Percentiles rank a stretch among this genome's conserved stretches.
Conservation (phyloP, 768 basidiomycete species). For the Leccinum subtestaceum region DNA sequence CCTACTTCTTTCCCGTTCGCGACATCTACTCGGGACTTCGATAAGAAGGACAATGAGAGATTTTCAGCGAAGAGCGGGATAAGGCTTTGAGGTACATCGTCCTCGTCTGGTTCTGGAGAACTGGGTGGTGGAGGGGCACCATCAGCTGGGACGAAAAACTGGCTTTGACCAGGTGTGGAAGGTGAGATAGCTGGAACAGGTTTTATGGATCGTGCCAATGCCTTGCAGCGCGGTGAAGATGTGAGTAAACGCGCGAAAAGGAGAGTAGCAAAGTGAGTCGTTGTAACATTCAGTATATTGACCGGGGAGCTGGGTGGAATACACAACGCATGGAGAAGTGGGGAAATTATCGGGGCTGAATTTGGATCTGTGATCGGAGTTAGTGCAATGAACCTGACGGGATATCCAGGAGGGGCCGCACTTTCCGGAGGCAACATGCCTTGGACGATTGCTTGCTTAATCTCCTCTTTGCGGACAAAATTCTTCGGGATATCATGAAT, state of each 20-base stretch:
- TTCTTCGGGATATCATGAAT: constrained; percentile 44
- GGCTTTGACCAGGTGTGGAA: constrained; percentile 33
- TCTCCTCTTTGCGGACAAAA: constrained; percentile 72
- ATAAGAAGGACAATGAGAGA: constrained; percentile 80
- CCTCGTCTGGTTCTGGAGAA: constrained; percentile 44
- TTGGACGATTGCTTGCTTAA: constrained; percentile 64
- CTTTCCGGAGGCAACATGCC: constrained; percentile 68
- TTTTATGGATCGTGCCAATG: constrained; percentile 59
- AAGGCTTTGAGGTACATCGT: constrained; percentile 67
- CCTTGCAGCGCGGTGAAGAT: constrained; percentile 61
- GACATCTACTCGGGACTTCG: constrained; percentile 50
- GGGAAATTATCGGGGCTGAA: constrained; percentile 51
- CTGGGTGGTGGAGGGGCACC: constrained; percentile 39
- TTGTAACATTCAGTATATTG: constrained; percentile 53
- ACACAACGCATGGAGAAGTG: constrained; percentile 67
- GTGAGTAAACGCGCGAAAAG: constrained; percentile 80
- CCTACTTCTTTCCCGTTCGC: constrained; percentile 66
- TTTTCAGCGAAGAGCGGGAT: constrained; percentile 89
- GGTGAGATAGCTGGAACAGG: constrained; percentile 42
- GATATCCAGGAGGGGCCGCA: constrained; percentile 9
- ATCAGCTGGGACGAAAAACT: constrained; percentile 80
- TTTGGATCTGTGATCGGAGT: constrained; percentile 22
- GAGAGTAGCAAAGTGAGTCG: constrained; percentile 71
- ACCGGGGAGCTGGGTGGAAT: constrained; percentile 60
- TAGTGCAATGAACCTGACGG: not conserved